Conservation (phyloP, 2,329 filamentous ascomycete genomes). For the Dryadomyces quercus-mongolicae region DNA sequence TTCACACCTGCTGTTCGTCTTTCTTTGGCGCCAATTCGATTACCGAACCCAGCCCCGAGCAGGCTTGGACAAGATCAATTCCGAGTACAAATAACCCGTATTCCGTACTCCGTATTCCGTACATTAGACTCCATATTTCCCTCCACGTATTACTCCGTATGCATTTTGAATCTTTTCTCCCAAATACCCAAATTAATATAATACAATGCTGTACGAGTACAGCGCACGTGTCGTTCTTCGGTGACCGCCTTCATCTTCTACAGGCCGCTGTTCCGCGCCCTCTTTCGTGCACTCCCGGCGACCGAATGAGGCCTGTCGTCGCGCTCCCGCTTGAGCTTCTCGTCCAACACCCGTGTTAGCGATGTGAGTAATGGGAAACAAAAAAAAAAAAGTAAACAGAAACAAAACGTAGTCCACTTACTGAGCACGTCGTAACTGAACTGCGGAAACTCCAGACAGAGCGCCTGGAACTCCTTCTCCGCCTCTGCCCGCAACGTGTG, state of each 20-base stretch:
- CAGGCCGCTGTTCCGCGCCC: conserved; percentile 37
- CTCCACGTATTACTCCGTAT: too few species aligned
- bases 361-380: neutral
- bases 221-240: too few species aligned
- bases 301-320: conserved; percentile 13
- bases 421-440: conserved; percentile 89
- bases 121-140: too few species aligned
- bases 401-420: conserved; percentile 37
- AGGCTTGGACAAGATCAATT: too few species aligned
- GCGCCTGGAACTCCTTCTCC: conserved; percentile 68
- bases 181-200: too few species aligned
- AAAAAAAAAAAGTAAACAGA: neutral
- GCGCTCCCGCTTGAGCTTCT: conserved; percentile 53
- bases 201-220: too few species aligned
- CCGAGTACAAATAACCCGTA: neutral
- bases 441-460: conserved; percentile 82
- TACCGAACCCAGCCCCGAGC: too few species aligned
- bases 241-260: neutral
- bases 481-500: conserved; percentile 78
- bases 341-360: conserved; percentile 49
- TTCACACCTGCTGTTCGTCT: too few species aligned
- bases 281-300: conserved; percentile 40
- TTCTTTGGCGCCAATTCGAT: too few species aligned
- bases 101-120: neutral
- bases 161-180: too few species aligned